phyloP scores from a whole-genome alignment of 2,329 filamentous ascomycete genomes.

The Neurospora crassa region DNA sequence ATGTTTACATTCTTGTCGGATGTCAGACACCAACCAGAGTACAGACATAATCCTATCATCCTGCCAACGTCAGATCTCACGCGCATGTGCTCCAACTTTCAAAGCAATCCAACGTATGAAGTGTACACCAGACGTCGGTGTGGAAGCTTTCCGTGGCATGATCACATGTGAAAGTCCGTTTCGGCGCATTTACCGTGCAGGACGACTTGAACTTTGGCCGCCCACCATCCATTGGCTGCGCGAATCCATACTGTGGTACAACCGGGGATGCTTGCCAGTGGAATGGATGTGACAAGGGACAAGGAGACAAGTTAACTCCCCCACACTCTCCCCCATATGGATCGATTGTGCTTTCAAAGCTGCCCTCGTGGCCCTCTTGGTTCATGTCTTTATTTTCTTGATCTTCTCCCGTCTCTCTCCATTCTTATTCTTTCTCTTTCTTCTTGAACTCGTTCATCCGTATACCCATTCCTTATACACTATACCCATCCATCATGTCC shows the following conservation, averaged over 20 bases:
- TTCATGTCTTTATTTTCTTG: not conserved
- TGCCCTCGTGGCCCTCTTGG: not conserved
- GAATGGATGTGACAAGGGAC: not conserved
- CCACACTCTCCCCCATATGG: not conserved
- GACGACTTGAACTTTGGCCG: not conserved
- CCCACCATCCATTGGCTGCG: not conserved
- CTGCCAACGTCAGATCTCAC: not conserved
- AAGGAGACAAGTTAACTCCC: not conserved
- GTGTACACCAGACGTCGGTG: not conserved
- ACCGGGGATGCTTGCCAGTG: not conserved
- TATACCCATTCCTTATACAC: not conserved
- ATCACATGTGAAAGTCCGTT: not conserved
- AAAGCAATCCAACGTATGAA: not conserved
- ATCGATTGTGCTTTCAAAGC: not conserved
- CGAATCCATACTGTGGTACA: not conserved
- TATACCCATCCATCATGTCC: slow-evolving; percentile 51
- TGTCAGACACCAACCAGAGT: not conserved
- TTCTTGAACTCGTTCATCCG: slow-evolving; percentile 1
- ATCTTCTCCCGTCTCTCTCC: not conserved
- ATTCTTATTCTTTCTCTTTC: not conserved
- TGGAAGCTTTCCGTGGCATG: not conserved
- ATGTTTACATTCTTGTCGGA: not conserved
- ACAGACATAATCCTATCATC: not conserved
- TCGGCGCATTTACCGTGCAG: not conserved
- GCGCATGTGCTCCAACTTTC: not conserved